Percentiles rank a stretch among this genome's conserved stretches.
Evolutionary conservation across 176 grass and related monocot species (phyloP).

Genomic region (Oryza coarctata): DNA sequence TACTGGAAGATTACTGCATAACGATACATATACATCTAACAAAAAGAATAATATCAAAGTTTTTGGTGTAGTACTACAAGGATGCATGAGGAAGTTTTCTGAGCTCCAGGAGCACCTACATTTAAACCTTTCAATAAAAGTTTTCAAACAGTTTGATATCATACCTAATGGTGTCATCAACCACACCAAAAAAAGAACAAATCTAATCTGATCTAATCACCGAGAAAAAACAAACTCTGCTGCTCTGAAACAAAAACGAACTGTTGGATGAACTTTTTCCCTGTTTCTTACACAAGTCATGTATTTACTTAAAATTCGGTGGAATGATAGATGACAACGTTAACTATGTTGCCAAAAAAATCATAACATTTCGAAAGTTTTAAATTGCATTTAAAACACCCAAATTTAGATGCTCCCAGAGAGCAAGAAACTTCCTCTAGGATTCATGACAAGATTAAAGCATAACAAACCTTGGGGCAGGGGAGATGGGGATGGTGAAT

Average conservation of each 20-base stretch:
- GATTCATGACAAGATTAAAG: not conserved
- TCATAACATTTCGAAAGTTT: not conserved
- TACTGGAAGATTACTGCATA: not conserved
- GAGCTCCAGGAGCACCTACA: not conserved
- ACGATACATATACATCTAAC: not conserved
- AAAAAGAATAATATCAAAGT: not conserved
- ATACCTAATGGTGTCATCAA: not conserved
- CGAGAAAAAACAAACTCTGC: not conserved
- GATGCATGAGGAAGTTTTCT: conserved; percentile 4
- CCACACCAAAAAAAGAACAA: not conserved
- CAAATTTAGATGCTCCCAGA: not conserved
- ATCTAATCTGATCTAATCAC: not conserved
- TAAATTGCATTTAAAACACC: not conserved
- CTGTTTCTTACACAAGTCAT: not conserved
- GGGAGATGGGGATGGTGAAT: conserved; percentile 48
- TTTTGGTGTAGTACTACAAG: not conserved
- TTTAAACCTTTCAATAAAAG: not conserved
- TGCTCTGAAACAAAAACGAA: not conserved
- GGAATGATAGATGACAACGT: not conserved
- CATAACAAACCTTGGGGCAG: conserved; percentile 52
- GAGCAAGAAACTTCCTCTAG: not conserved
- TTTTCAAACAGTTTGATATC: not conserved
- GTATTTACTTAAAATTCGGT: not conserved
- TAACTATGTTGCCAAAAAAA: not conserved
- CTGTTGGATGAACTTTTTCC: not conserved